A percentile compares a stretch with the other conserved stretches of the same genome.
Evolutionary conservation across 495 filamentous ascomycete species (phyloP).

Genomic region (Hypoxylon lienhwacheense): DNA sequence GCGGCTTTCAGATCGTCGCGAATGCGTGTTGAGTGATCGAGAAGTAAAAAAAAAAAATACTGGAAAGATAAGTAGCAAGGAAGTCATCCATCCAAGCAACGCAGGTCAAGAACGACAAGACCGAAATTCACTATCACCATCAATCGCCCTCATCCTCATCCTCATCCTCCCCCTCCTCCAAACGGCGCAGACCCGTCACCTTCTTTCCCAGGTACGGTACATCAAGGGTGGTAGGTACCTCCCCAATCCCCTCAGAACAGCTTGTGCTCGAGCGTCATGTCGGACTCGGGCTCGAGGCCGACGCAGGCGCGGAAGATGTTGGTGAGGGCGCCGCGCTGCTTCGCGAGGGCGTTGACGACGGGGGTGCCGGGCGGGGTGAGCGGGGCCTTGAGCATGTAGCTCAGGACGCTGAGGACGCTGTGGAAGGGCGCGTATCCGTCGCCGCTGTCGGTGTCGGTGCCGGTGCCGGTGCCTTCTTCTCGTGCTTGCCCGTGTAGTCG

Average conservation of each 20-base stretch:
- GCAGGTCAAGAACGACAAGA: too few relatives aligned
- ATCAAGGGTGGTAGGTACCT: neutral
- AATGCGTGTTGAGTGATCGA: too few relatives aligned
- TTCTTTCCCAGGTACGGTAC: too few relatives aligned
- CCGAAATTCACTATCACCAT: too few relatives aligned
- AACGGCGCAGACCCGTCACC: too few relatives aligned
- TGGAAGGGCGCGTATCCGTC: constrained; percentile 93
- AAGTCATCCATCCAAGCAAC: too few relatives aligned
- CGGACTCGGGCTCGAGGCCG: constrained; percentile 94
- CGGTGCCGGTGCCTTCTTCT: neutral
- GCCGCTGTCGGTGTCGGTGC: too few relatives aligned
- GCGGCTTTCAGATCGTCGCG: neutral
- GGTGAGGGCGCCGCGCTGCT: constrained; percentile 91
- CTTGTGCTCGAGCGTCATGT: constrained; percentile 99
- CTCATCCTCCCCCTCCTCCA: too few relatives aligned
- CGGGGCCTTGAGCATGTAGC: constrained; percentile 99
- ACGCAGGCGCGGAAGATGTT: constrained; percentile 99
- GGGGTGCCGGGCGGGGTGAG: constrained; percentile 94
- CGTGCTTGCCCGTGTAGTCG: constrained; percentile 55
- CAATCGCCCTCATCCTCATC: too few relatives aligned
- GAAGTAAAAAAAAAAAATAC: too few relatives aligned
- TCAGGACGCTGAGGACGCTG: constrained; percentile 93
- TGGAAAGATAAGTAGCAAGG: too few relatives aligned
- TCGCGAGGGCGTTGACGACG: constrained; percentile 92
- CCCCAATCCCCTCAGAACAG: constrained; percentile 70